phyloP scores from a whole-genome alignment of 1,284 basidiomycete species.

The Ganoderma lucidum region DNA sequence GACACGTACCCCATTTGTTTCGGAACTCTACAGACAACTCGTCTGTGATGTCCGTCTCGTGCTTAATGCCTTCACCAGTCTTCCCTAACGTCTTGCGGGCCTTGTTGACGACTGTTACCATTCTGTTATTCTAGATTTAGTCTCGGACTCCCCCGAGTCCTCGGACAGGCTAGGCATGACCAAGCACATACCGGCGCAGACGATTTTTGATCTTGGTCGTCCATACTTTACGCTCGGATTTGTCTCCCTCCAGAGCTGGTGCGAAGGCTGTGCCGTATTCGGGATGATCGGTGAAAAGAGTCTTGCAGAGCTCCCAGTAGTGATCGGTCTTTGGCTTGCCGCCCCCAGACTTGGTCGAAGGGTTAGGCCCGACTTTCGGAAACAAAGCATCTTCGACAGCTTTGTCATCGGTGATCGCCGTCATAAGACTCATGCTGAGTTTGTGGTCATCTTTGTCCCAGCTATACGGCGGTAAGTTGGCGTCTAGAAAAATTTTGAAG shows the following conservation, averaged over 20 bases:
- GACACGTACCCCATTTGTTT: not conserved
- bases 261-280: not conserved
- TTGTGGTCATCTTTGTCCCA: not conserved
- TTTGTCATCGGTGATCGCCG: not conserved
- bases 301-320: constrained; percentile 1
- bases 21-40: not conserved
- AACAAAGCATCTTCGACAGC: not conserved
- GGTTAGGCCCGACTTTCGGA: not conserved
- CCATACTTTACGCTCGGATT: not conserved
- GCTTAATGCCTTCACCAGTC: not conserved
- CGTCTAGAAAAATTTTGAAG: not conserved
- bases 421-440: not conserved
- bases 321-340: not conserved
- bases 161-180: too few relatives aligned
- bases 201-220: not conserved
- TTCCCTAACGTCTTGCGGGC: not conserved
- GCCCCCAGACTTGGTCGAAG: not conserved
- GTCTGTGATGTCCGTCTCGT: not conserved
- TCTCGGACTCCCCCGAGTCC: too few relatives aligned
- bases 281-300: not conserved
- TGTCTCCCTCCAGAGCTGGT: not conserved
- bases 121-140: not conserved
- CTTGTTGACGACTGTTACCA: not conserved
- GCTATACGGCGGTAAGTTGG: not conserved
- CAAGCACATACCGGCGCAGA: not conserved